Evolutionary conservation across 208 protist species (phyloP).

Genomic region (Trypanosoma cruzi): DNA sequence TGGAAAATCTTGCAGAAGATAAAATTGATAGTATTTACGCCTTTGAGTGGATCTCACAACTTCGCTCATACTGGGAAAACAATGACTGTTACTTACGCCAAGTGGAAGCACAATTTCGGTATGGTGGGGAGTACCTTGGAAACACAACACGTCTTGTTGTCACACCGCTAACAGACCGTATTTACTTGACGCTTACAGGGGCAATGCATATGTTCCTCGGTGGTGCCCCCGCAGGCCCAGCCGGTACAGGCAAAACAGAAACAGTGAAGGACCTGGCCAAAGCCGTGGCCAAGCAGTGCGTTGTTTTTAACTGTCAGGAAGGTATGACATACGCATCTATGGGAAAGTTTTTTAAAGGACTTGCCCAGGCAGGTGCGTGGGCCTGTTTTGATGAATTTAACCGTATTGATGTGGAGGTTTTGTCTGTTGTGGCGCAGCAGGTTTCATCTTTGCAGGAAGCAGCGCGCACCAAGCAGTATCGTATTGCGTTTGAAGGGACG

Average conservation of each 20-base stretch:
- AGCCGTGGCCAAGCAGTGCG: conserved; percentile 97
- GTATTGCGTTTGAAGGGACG: conserved; percentile 95
- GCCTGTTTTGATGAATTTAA: conserved; percentile 99
- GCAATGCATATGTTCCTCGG: conserved; percentile 97
- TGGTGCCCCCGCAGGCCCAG: conserved; percentile 92
- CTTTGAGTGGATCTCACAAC: conserved; percentile 97
- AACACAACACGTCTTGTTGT: conserved; percentile 97
- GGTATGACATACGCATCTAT: conserved; percentile 97
- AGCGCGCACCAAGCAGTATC: conserved; percentile 67
- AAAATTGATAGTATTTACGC: conserved; percentile 84
- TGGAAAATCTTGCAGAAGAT: conserved; percentile 85
- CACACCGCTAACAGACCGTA: conserved; percentile 96
- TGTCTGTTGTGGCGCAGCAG: conserved; percentile 97
- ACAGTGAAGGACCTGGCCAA: conserved; percentile 98
- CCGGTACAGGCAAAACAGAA: conserved; percentile 97
- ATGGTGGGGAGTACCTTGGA: conserved; percentile 97
- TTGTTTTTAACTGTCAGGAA: conserved; percentile 98
- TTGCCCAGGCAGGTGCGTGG: conserved; percentile 96
- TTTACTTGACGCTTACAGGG: conserved; percentile 96
- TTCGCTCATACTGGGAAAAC: conserved; percentile 97
- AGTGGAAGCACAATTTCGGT: conserved; percentile 94
- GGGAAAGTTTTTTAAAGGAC: conserved; percentile 98
- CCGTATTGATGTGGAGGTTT: conserved; percentile 97
- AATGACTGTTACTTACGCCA: conserved; percentile 91
- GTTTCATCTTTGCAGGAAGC: conserved; percentile 95